Base-by-base conservation (phyloP, 2,329 filamentous ascomycete species). In the Colletotrichum sp. region DNA sequence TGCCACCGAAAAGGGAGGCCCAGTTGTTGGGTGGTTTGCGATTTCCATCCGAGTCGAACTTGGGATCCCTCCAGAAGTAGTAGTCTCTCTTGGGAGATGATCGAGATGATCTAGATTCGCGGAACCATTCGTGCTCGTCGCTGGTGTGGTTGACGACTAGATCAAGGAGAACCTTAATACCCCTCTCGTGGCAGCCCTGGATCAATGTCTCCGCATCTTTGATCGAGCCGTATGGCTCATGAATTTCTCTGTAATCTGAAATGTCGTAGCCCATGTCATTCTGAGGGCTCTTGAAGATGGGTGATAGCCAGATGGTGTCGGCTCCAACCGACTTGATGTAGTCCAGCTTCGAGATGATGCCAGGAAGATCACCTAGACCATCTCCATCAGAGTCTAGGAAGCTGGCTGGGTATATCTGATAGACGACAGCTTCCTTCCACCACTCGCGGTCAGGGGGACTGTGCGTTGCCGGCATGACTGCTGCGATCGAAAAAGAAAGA, bases 241-340 rank as follows among this genome's bases (percentile, higher is more conserved):
- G 76, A 6, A 81, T 81, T 30, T 79, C 77, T 5, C 79, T 73
- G 75, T 94, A 94, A 80, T 94, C 88, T 1, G 88, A 87, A 55
- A 93, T 89, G 78, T 93, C 92, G 79, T 93, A 93, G 4, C 91
- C 92, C 90, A 93, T 92, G 70, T 93, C 92, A 56, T 88, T 81
- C 75, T 91, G 88, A 0, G 91, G 91, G 36, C 78, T 79, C 26
- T 83, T 79, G 58, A 79, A 83, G 56, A 81, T 81, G 3, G 80
- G 80, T 0, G 80, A 80, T 0, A 81, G 18, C 79, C 79, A 81
- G 26, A 81, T 78, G 5, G 78, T 75, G 0, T 68, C 73, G 1
- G 75, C 78, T 7, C 79, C 78, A 0, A 80, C 62, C 1, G 74
- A 81, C 18, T 82, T 68, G 32, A 81, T 78, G 43, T 81, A 81